These are phyloP conservation scores for Logfia minima DNA, from an alignment of 129 eudicot genomes.

Conservation along the genomic window DNA sequence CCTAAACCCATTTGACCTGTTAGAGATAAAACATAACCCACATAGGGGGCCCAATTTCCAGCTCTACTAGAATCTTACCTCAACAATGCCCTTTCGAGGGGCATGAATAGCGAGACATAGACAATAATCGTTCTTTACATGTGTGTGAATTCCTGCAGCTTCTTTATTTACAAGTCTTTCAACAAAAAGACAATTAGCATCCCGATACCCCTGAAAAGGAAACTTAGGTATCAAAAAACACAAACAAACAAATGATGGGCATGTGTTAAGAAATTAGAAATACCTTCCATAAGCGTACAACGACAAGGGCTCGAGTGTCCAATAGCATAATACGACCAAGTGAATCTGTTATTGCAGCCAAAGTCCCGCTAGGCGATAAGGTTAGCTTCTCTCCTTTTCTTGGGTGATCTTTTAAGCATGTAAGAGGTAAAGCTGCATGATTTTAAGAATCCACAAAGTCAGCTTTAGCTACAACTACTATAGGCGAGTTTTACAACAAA, in stretches of 20 bases:
- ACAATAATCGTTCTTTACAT: conserved; percentile 77
- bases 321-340: conserved; percentile 89
- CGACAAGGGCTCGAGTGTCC: conserved; percentile 97
- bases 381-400: conserved; percentile 98
- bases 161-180: conserved; percentile 84
- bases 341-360: conserved; percentile 98
- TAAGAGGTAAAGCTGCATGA: conserved; percentile 70
- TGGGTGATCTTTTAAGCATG: conserved; percentile 90
- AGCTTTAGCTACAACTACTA: neutral
- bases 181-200: conserved; percentile 88
- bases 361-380: conserved; percentile 90
- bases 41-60: neutral
- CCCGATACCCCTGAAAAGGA: conserved; percentile 86
- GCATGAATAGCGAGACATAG: conserved; percentile 95
- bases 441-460: neutral
- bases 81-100: conserved; percentile 91
- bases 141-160: conserved; percentile 32
- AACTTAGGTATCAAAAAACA: neutral
- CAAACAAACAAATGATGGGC: neutral
- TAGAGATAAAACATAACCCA: neutral
- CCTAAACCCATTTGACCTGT: neutral
- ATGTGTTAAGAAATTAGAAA: neutral
- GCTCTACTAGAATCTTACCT: conserved; percentile 45
- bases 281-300: conserved; percentile 98
- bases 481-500: neutral